These are phyloP conservation scores for Excoecaria agallocha DNA, from an alignment of 345 rosid species.

Conservation along the genomic window DNA sequence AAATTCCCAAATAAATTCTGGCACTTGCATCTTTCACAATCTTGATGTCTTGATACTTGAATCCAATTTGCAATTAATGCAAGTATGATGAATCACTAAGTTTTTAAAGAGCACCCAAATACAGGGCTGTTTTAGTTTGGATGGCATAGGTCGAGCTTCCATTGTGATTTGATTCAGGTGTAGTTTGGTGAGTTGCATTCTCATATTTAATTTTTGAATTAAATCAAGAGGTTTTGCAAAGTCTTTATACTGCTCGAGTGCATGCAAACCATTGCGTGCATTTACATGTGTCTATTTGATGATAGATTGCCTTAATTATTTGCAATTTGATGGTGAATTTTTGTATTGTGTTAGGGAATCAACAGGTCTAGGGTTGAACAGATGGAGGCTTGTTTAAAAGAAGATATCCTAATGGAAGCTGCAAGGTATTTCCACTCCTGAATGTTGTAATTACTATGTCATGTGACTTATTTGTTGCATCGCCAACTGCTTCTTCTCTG, in stretches of 20 bases:
- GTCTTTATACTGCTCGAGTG: background rate
- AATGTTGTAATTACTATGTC: no score
- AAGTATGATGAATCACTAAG: no score
- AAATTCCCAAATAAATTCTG: no score
- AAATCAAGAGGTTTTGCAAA: background rate
- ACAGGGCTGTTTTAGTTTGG: background rate
- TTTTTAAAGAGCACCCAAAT: background rate
- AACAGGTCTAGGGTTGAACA: no score
- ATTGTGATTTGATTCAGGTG: background rate
- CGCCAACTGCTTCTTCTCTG: conserved; percentile 12
- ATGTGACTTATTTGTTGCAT: no score
- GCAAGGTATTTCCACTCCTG: no score
- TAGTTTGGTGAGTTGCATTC: background rate
- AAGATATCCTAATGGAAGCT: no score
- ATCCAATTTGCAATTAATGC: no score
- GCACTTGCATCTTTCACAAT: no score
- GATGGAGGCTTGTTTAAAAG: no score
- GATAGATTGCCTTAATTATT: background rate
- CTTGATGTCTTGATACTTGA: no score
- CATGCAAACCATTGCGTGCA: background rate
- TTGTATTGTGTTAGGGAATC: no score
- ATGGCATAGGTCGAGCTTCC: background rate
- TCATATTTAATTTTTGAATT: background rate
- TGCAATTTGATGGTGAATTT: conserved; percentile 14
- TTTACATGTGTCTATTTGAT: background rate